Evolutionary conservation across 768 basidiomycete genomes (phyloP), one percentile per base, ranked within the genome.

Genomic region (Boletus vermiculosoides): DNA sequence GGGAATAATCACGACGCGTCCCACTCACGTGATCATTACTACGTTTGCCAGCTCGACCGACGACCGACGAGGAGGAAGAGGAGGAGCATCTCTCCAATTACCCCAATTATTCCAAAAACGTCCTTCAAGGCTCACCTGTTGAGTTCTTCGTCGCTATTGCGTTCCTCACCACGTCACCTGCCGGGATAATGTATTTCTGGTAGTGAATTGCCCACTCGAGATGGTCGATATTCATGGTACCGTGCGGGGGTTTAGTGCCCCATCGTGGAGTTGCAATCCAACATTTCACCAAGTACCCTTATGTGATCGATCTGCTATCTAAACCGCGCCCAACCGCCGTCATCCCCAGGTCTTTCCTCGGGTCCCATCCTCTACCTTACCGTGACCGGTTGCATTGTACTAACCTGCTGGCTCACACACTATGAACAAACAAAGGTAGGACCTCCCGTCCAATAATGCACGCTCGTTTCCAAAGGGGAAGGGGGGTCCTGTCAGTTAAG

Each of bases 1-100:
- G 71, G 50, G 71, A 70, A 64, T 7, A 22, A 23, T 2, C 1
- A 22, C 25, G 64, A 71, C 69, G 69, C 71, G 69, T 71, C 56
- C 12, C 8, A 25, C 36, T 59, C 70, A 70, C 68, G 71, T 70
- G 68, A 70, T 34, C 50, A 18, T 23, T 37, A 4, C 30, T n/a
- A 34, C 28, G 20, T 5, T 15, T 31, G 18, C 16, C 39, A 15
- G 5, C 39, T 7, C 9, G 9, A 30, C 30, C 30, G 30, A 30
- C 30, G 30, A 30, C 30, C 8, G 30, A 30, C 30, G n/a, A n/a
- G 39, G 9, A 40, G n/a, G 33, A 31, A 3, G 9, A 40, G 18
- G 1, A 22, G 22, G 22, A 10, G n/a, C 20, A 15, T 18, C 16
- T 25, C 23, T 37, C 5, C 31, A 49, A 40, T 54, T 7, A 40